Evolutionary conservation across 148 eudicot species (phyloP).

Genomic region (Rhododendron mucronatum): DNA sequence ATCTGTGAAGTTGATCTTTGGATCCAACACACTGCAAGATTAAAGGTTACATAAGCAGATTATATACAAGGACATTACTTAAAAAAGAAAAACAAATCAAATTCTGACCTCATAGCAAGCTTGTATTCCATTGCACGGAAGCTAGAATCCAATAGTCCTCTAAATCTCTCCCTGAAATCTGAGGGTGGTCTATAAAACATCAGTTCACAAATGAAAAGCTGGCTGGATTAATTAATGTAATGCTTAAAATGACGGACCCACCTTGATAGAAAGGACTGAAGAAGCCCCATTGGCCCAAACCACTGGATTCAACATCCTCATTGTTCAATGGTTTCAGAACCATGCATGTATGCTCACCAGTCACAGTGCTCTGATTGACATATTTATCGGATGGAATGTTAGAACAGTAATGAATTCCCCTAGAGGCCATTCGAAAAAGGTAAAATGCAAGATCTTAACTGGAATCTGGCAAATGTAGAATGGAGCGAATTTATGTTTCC

Average conservation of each 20-base stretch:
- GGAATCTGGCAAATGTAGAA: constrained; percentile 76
- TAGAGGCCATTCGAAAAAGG: background rate
- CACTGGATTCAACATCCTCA: constrained; percentile 64
- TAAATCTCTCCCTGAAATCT: constrained; percentile 71
- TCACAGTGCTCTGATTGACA: constrained; percentile 53
- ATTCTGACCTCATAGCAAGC: constrained; percentile 89
- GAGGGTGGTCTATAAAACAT: constrained; percentile 14
- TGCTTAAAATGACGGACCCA: constrained; percentile 19
- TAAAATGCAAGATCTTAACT: constrained; percentile 39
- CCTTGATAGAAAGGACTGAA: constrained; percentile 69
- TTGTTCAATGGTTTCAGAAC: constrained; percentile 58
- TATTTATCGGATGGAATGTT: constrained; percentile 9
- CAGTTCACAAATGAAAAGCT: background rate
- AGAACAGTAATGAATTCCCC: background rate
- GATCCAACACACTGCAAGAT: constrained; percentile 69
- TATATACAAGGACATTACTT: background rate
- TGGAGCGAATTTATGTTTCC: constrained; percentile 85
- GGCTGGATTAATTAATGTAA: background rate
- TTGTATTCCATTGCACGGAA: constrained; percentile 75
- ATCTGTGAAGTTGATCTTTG: constrained; percentile 62
- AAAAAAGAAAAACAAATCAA: constrained; percentile 1
- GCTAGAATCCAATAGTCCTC: constrained; percentile 27
- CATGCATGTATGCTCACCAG: constrained; percentile 97
- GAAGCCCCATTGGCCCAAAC: constrained; percentile 60
- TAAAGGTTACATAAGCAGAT: constrained; percentile 6